Evolutionary conservation across 2,329 filamentous ascomycete genomes (phyloP).

Genomic region (Colletotrichum destructivum): DNA sequence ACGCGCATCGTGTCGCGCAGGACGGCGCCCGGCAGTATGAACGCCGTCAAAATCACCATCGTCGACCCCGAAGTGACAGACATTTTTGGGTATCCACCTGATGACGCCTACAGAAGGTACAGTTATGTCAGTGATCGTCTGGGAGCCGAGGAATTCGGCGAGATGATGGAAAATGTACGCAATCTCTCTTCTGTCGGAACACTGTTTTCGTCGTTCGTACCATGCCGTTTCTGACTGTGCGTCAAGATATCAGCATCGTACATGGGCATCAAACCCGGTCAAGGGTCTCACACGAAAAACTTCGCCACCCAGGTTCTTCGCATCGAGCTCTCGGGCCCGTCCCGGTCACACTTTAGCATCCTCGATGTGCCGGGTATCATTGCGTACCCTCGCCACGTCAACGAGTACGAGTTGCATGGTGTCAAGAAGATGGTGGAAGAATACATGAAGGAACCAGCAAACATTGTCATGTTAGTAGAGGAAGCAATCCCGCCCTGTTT

Average conservation of each 20-base stretch:
- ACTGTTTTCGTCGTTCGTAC: too few species aligned
- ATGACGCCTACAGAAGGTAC: constrained; percentile 46
- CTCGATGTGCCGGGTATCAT: constrained; percentile 56
- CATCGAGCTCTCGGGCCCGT: constrained; percentile 55
- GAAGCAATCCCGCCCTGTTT: fast-evolving
- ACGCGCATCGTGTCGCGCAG: constrained; percentile 55
- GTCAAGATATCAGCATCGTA: constrained; percentile 48
- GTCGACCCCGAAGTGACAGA: constrained; percentile 47
- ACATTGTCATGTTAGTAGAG: constrained; percentile 55
- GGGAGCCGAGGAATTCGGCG: constrained; percentile 48
- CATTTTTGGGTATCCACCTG: constrained; percentile 42
- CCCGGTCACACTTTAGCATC: constrained; percentile 55
- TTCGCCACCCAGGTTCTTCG: constrained; percentile 56
- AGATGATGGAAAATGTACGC: constrained; percentile 51
- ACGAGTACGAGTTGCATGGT: constrained; percentile 46
- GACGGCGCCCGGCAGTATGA: constrained; percentile 48
- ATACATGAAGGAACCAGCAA: constrained; percentile 54
- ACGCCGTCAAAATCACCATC: constrained; percentile 52
- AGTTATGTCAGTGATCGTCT: constrained; percentile 45
- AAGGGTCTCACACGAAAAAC: constrained; percentile 48
- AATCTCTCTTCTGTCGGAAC: too few species aligned
- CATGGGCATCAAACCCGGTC: constrained; percentile 50
- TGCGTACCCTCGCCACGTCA: constrained; percentile 45
- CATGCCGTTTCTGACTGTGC: background rate
- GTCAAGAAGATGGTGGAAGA: constrained; percentile 45